Percentiles rank a stretch among this genome's conserved stretches.
phyloP scores from a whole-genome alignment of 2,329 filamentous ascomycete genomes.

The Trichoderma aggressivum region DNA sequence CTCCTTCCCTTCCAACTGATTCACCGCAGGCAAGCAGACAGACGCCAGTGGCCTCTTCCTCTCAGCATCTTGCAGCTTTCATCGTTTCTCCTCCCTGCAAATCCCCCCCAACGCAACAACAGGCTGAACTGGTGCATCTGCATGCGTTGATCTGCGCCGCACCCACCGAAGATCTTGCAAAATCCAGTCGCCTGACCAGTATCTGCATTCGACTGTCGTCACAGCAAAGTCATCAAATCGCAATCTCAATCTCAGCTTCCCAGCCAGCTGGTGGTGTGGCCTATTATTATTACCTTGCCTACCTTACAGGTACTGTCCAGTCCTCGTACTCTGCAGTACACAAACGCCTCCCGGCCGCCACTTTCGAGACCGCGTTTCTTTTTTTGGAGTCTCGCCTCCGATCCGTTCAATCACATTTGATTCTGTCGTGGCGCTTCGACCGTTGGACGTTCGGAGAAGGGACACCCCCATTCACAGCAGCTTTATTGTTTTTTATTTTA shows the following conservation, averaged over 20 bases:
- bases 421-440: not conserved
- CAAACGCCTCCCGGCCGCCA: conserved; percentile 19
- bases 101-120: not conserved
- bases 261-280: not conserved
- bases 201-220: conserved; percentile 9
- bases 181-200: conserved; percentile 11
- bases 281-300: too few relatives aligned
- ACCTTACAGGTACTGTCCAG: too few relatives aligned
- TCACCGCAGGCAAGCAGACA: not conserved
- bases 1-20: not conserved
- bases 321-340: too few relatives aligned
- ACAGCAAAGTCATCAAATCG: not conserved
- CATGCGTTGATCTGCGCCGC: conserved; percentile 16
- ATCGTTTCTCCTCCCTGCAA: not conserved
- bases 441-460: not conserved
- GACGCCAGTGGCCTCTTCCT: not conserved
- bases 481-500: not conserved
- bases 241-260: not conserved
- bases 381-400: conserved; percentile 8
- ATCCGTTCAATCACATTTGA: not conserved
- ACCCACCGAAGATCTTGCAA: conserved; percentile 9
- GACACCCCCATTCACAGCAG: not conserved
- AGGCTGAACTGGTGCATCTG: not conserved
- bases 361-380: conserved; percentile 17
- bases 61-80: not conserved